Base-by-base conservation (phyloP, 805 yeast species). In the Wickerhamiella brachini region DNA sequence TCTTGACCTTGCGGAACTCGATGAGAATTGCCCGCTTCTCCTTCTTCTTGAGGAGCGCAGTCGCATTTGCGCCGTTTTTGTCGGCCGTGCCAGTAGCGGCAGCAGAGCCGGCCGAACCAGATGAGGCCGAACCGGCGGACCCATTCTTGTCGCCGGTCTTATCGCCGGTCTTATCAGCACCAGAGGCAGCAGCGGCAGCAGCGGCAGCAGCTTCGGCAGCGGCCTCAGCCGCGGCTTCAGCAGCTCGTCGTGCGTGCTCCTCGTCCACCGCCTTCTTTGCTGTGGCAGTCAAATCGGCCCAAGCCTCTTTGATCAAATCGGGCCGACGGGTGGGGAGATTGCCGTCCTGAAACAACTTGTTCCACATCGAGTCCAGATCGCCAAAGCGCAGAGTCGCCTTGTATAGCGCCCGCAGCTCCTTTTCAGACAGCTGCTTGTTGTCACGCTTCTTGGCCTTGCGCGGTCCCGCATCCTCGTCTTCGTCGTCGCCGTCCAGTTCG, bases 11-110 rank as follows among this genome's bases (percentile, higher is more conserved):
- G 54, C 81, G 81, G 66, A 82, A 88, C 57, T 87, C 95, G 65
- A 93, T 89, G 47, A 90, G 68, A 17, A 88, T 82, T 0, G 97
- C 97, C 66, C 84, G 86, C 67, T 86, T 84, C 61, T 89, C 96
- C 62, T 81, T 83, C 66, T 82, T 79, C 62, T 83, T 83, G 44
- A 78, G 73, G 8, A 57, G 45, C 18, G 51, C 44, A 34, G 54
- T 48, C 0, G 81, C 73, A 52, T 73, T 68, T 21, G 79, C 75
- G 44, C 34, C 45, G 24, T 18, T 47, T 45, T 20, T 51, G 57
- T 50, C 54, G 60, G 59, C 54, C 12, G 5, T 71, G 68, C 59
- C 69, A 69, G 55, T 62, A 55, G 57, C 64, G 56, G 53, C 46
- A 31, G 26, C 26, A 8, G 26, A 24, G 26, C 26, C 26, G 8